Evolutionary conservation across 345 rosid genomes (phyloP).

Genomic region (Eucalyptus regnans): DNA sequence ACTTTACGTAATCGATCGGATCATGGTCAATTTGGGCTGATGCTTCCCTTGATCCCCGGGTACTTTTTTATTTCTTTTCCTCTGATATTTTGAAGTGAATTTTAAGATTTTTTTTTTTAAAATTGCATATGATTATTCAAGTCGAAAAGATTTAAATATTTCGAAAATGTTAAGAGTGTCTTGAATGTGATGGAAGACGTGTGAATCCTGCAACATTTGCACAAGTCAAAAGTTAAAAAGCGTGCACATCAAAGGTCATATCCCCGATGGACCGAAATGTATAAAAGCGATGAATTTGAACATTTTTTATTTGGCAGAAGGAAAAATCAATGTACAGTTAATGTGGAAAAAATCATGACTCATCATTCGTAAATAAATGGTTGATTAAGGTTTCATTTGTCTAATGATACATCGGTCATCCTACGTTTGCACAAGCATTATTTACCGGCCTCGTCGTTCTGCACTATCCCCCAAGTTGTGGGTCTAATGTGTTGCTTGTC

Average conservation of each 20-base stretch:
- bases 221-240: not conserved
- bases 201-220: not conserved
- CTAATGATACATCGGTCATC: not conserved
- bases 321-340: not conserved
- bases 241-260: not conserved
- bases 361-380: not conserved
- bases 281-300: not conserved
- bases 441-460: not conserved
- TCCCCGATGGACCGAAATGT: not conserved
- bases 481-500: not conserved
- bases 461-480: not conserved
- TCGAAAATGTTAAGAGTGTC: not conserved
- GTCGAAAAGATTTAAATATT: accelerated
- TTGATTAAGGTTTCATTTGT: not conserved
- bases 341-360: accelerated
- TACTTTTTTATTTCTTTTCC: not conserved
- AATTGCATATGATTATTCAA: not conserved
- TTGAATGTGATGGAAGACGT: not conserved
- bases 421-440: not conserved
- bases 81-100: not conserved
- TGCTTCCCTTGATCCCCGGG: not conserved
- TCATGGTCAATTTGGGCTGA: not conserved
- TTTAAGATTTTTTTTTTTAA: not conserved
- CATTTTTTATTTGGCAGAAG: not conserved
- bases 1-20: too few species aligned